Evolutionary conservation across 192 early-diverging fungal genomes (phyloP), one percentile per base, ranked within the genome.

Genomic region (Mortierella antarctica): DNA sequence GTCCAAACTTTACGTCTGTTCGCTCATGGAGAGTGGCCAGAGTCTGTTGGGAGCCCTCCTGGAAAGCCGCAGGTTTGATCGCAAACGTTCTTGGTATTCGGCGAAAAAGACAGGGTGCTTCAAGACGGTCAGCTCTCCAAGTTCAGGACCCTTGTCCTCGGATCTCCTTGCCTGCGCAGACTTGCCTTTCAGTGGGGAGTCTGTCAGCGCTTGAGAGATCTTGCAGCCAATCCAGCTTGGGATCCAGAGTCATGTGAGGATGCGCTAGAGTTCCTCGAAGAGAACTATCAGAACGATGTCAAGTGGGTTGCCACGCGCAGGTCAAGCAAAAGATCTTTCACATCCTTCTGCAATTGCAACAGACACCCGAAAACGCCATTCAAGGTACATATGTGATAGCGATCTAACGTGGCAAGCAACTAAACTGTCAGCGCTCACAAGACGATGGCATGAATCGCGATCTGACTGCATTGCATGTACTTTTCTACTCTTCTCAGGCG

Each of bases 181-280:
- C 57, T 59, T 59, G 57, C 57, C 57, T 59, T 59, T 59, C 57
- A 59, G 57, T 59, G 57, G 57, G 57, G 57, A 59, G 57, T 59
- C 39, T 59, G 57, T 39, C 57, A 59, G 57, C 57, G 57, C 40
- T 59, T 59, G 41, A 39, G 57, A 15, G 41, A 44, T 59, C 57
- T 59, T 59, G 57, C 57, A 59, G 57, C 57, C 57, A 59, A 59
- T 61, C 14, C 59, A 61, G 41, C 59, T 41, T 61, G 59, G 59
- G 59, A 61, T 61, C n/a, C 59, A 61, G 59, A 61, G 59, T 45
- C 59, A 10, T 41, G 59, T 20, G 59, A 61, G 59, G 59, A 61
- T 46, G 59, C 57, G 8, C 57, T 59, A 44, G 57, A 59, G 59
- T 61, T 61, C 42, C n/a, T 61, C 41, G 59, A 14, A 14, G 59